Conservation (phyloP, 1,284 basidiomycete species). For the Cryptococcus sp. region DNA sequence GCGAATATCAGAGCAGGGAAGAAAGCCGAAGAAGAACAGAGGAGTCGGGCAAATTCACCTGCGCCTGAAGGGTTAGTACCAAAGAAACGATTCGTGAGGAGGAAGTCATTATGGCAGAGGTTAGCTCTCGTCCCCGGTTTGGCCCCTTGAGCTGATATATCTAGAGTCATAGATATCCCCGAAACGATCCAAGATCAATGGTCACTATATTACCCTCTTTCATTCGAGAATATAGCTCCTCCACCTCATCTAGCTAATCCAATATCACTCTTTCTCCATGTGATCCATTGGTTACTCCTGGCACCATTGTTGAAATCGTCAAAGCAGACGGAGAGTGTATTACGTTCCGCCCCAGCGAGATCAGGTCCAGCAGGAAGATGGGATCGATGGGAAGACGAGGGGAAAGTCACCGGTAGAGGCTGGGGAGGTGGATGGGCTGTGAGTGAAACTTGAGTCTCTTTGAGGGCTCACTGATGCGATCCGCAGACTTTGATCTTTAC, state of each 20-base stretch:
- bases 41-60: neutral
- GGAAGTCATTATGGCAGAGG: slow-evolving; percentile 32
- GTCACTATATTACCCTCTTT: slow-evolving; percentile 21
- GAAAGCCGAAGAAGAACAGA: slow-evolving; percentile 17
- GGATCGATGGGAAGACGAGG: slow-evolving; percentile 28
- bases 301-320: slow-evolving; percentile 27
- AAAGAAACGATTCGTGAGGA: slow-evolving; percentile 35
- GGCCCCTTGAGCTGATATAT: slow-evolving; percentile 1
- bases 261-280: slow-evolving; percentile 27
- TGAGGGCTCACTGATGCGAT: neutral
- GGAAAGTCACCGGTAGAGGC: slow-evolving; percentile 7
- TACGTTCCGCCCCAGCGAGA: slow-evolving; percentile 6
- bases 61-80: neutral
- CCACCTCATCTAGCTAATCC: slow-evolving; percentile 35
- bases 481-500: slow-evolving; percentile 26
- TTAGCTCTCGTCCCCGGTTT: slow-evolving; percentile 6
- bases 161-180: slow-evolving; percentile 24
- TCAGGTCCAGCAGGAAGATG: slow-evolving; percentile 28
- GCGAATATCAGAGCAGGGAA: slow-evolving; percentile 26
- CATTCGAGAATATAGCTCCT: slow-evolving; percentile 31
- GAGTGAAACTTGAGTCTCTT: slow-evolving; percentile 3
- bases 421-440: slow-evolving; percentile 27
- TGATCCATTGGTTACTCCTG: slow-evolving; percentile 35
- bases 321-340: slow-evolving; percentile 16
- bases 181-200: slow-evolving; percentile 23